Conservation (phyloP, 1,284 basidiomycete genomes). For the Apiotrichum veenhuisii region DNA sequence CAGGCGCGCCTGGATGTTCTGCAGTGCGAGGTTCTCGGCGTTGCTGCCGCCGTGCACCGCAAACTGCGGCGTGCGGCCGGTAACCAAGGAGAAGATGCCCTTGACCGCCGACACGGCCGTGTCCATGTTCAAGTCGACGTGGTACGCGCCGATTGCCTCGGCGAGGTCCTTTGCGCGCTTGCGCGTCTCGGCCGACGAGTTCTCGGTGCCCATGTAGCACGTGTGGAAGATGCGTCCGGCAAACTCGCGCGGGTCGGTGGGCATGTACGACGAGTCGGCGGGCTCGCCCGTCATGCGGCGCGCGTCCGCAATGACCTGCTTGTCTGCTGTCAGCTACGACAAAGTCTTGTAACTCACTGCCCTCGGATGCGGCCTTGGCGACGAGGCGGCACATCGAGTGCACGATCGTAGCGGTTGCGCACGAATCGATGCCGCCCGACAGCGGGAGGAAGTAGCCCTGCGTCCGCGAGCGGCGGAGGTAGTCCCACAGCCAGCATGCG, state of each 20-base stretch:
- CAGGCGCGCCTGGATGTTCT: slow-evolving; percentile 94
- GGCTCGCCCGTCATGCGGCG: slow-evolving; percentile 81
- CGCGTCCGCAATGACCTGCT: slow-evolving; percentile 86
- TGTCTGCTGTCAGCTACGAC: slow-evolving; percentile 55
- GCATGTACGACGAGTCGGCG: slow-evolving; percentile 73
- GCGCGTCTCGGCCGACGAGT: slow-evolving; percentile 84
- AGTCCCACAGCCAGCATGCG: slow-evolving; percentile 99
- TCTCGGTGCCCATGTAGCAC: slow-evolving; percentile 98
- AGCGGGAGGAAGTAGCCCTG: slow-evolving; percentile 96
- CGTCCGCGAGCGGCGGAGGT: slow-evolving; percentile 84
- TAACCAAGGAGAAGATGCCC: slow-evolving; percentile 78
- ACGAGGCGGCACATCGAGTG: slow-evolving; percentile 95
- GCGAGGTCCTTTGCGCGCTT: slow-evolving; percentile 80
- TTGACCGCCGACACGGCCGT: slow-evolving; percentile 77
- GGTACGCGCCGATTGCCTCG: slow-evolving; percentile 89
- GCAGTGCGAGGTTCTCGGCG: slow-evolving; percentile 92
- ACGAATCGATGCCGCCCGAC: slow-evolving; percentile 96
- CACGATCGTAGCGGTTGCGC: slow-evolving; percentile 91
- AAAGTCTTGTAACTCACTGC: slow-evolving; percentile 56
- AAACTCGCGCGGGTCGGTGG: slow-evolving; percentile 81
- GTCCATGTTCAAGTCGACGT: slow-evolving; percentile 96
- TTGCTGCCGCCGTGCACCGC: slow-evolving; percentile 78
- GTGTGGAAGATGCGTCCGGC: slow-evolving; percentile 87
- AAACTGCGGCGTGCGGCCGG: slow-evolving; percentile 77
- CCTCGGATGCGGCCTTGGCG: slow-evolving; percentile 64